These are phyloP conservation scores for Agaricus blazei DNA, from an alignment of 768 basidiomycete species.

Conservation along the genomic window DNA sequence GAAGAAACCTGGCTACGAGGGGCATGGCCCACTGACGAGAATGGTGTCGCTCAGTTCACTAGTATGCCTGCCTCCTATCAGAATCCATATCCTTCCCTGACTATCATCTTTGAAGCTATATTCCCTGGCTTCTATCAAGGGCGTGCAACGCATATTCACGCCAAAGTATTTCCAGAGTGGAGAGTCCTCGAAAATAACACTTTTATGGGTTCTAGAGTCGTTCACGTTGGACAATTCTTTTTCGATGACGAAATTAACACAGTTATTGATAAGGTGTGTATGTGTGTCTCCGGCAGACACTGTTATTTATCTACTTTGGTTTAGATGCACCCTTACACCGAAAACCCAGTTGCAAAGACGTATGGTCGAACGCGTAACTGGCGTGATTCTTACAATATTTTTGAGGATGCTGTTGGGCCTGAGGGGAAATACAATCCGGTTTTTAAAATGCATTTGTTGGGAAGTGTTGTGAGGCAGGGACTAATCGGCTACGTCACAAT, in stretches of 20 bases:
- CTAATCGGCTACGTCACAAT: constrained; percentile 52
- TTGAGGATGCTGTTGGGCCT: constrained; percentile 42
- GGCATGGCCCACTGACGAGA: constrained; percentile 48
- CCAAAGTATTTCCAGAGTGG: constrained; percentile 52
- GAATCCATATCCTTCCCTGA: background rate
- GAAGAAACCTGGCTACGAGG: constrained; percentile 47
- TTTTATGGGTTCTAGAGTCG: constrained; percentile 36
- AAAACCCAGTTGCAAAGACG: constrained; percentile 43
- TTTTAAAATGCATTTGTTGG: constrained; percentile 45
- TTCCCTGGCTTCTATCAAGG: constrained; percentile 56
- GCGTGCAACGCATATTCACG: constrained; percentile 50
- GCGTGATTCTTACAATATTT: constrained; percentile 50
- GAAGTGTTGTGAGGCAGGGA: constrained; percentile 46
- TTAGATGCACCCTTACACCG: constrained; percentile 47
- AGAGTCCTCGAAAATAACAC: constrained; percentile 35
- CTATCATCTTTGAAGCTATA: constrained; percentile 29
- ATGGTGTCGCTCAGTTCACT: constrained; percentile 50
- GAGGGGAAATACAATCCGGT: constrained; percentile 49
- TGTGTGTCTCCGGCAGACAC: background rate
- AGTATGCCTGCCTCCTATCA: constrained; percentile 25
- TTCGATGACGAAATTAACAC: constrained; percentile 50
- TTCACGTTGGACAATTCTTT: constrained; percentile 54
- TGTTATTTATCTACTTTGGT: background rate
- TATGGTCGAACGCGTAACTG: constrained; percentile 47
- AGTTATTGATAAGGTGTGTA: constrained; percentile 41